phyloP scores from a whole-genome alignment of 306 rosid species.

The Castanopsis chinensis region DNA sequence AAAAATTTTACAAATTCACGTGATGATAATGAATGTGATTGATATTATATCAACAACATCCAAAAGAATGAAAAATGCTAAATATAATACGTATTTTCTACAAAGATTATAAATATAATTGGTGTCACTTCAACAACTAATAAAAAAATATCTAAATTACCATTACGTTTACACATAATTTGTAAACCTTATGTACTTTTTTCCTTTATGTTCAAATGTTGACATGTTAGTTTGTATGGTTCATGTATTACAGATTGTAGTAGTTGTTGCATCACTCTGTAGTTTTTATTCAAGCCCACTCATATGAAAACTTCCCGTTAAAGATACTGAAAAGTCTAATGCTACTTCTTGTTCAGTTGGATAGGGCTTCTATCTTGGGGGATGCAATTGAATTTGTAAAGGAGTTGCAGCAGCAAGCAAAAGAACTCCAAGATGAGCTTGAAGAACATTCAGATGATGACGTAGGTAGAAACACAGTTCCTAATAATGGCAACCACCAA shows the following conservation, averaged over 20 bases:
- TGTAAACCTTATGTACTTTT: no score
- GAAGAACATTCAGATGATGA: conserved; percentile 68
- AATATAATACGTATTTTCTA: no score
- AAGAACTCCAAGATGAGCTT: conserved; percentile 82
- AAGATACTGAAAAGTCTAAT: not conserved
- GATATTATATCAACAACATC: no score
- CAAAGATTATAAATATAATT: no score
- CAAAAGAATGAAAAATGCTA: no score
- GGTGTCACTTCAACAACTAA: no score
- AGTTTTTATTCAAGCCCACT: not conserved
- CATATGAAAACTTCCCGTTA: not conserved
- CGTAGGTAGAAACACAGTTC: conserved; percentile 33
- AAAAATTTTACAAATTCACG: no score
- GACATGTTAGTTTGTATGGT: no score
- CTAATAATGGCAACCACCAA: conserved; percentile 31
- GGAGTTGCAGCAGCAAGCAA: conserved; percentile 74
- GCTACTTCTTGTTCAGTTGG: conserved; percentile 42
- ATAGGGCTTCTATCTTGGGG: conserved; percentile 86
- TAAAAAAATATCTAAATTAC: no score
- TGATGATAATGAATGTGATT: no score
- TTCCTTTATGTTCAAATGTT: no score
- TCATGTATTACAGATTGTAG: not conserved
- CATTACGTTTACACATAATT: no score
- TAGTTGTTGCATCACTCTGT: not conserved
- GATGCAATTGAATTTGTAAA: conserved; percentile 84